Evolutionary conservation across 441 rosid genomes (phyloP).

Genomic region (Adansonia rubrostipa): DNA sequence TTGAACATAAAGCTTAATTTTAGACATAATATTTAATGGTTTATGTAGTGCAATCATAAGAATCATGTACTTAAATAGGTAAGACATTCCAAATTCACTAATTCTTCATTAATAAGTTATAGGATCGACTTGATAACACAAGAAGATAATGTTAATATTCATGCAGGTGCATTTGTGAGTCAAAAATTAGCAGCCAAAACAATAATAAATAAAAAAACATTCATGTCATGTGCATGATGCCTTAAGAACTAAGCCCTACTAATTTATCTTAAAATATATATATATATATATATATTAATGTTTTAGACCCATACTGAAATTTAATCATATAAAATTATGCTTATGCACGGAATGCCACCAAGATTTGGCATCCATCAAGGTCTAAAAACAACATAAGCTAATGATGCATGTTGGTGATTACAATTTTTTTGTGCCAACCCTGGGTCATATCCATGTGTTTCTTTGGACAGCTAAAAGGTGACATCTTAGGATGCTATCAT

Average conservation of each 20-base stretch:
- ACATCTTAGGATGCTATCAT: slow-evolving; percentile 40
- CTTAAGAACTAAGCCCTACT: slow-evolving; percentile 20
- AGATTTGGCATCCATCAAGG: neutral
- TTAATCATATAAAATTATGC: slow-evolving; percentile 7
- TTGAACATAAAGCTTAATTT: neutral
- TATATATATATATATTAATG: neutral
- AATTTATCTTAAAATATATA: neutral
- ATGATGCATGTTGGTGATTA: neutral
- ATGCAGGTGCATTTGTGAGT: slow-evolving; percentile 18
- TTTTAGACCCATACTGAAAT: neutral
- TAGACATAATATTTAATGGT: neutral
- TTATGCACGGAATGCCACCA: neutral
- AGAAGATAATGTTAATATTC: neutral
- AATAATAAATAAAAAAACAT: neutral
- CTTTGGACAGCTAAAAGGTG: slow-evolving; percentile 34
- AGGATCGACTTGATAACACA: neutral
- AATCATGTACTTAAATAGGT: neutral
- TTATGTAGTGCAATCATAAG: neutral
- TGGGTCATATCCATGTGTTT: neutral
- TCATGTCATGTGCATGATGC: neutral
- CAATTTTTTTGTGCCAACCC: neutral
- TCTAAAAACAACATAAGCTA: neutral
- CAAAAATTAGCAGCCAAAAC: neutral
- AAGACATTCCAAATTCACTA: neutral
- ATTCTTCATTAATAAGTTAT: neutral